Base-by-base conservation (phyloP, 768 basidiomycete genomes). In the Galerina marginata region DNA sequence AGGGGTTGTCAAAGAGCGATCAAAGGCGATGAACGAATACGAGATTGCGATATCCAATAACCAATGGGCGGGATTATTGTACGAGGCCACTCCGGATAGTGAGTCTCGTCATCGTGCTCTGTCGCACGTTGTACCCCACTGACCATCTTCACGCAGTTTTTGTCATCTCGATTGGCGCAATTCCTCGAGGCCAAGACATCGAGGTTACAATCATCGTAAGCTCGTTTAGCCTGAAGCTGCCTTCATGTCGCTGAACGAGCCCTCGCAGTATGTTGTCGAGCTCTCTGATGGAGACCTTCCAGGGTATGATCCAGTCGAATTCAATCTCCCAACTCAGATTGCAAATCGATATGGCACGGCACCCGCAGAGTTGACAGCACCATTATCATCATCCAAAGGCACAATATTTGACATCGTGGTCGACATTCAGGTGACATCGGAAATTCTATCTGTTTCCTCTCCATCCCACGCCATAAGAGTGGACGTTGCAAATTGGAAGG, bases 71-170 rank as follows among this genome's bases (percentile, higher is more conserved):
- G 58, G 58, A n/a, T 12, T 59, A 14, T 9, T 59, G 25, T 59
- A 39, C n/a, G 52, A 59, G 14, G 58, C 58, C 6, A 54, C 58
- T 33, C 52, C 58, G 12, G 58, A 59, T 36, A 44, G 58, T 59
- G 23, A 16, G 37, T 47, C 3, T 38, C 4, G 29, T n/a, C 16
- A 0, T 33, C 7, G 45, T 37, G 20, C 2, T 20, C 20, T 20
- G 20, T 20, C 20, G 20, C 20, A 15, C 16, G 7, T 25, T 2
- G 12, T 14, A 4, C 6, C 33, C 15, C 40, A 20, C 9, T n/a
- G 12, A 37, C 23, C 9, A 26, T 36, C 12, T 51, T 11, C 16
- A 39, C 20, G 15, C 11, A 59, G 58, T 59, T 15, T 59, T 59
- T 42, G 58, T 54, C 3, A 53, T 59, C 14, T 54, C 58, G 29